Conservation (phyloP, 2,329 filamentous ascomycete genomes). For the Colletotrichum spaethianum region DNA sequence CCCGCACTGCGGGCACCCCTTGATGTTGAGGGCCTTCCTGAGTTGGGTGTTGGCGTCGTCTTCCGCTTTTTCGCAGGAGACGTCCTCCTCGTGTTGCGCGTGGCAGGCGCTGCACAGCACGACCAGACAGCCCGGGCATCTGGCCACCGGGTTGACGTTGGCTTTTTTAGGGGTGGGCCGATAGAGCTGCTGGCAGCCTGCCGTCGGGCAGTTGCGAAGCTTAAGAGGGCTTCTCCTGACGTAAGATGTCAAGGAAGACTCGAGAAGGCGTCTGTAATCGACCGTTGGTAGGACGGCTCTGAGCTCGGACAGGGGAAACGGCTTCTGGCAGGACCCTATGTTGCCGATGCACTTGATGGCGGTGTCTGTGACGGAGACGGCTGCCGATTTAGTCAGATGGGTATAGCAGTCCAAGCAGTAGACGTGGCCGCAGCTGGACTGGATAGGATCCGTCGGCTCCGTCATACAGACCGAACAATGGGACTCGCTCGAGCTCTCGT, state of each 20-base stretch:
- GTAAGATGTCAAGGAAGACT: background rate
- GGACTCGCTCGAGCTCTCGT: background rate
- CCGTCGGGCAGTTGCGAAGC: constrained; percentile 7
- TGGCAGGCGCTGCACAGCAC: constrained; percentile 54
- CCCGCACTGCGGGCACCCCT: constrained; percentile 58
- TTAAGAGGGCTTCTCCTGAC: background rate
- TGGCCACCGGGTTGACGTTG: constrained; percentile 43
- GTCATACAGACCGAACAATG: background rate
- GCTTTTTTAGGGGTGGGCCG: background rate
- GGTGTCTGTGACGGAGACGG: background rate
- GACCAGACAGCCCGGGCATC: constrained; percentile 55
- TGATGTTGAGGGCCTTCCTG: constrained; percentile 46
- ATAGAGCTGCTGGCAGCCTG: background rate
- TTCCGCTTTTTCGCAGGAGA: constrained; percentile 51
- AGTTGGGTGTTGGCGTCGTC: constrained; percentile 50
- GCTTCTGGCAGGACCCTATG: background rate
- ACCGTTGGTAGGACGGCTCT: accelerated
- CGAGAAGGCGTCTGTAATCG: background rate
- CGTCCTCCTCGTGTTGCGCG: constrained; percentile 47
- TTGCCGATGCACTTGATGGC: background rate
- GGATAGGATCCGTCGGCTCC: background rate
- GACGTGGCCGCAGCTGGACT: background rate
- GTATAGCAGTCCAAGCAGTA: constrained; percentile 1
- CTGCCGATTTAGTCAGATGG: background rate
- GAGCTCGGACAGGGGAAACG: background rate